Percentiles rank a stretch among this genome's conserved stretches.
Evolutionary conservation across 202 grass and related monocot species (phyloP).

Genomic region (Brachypodium distachyon): DNA sequence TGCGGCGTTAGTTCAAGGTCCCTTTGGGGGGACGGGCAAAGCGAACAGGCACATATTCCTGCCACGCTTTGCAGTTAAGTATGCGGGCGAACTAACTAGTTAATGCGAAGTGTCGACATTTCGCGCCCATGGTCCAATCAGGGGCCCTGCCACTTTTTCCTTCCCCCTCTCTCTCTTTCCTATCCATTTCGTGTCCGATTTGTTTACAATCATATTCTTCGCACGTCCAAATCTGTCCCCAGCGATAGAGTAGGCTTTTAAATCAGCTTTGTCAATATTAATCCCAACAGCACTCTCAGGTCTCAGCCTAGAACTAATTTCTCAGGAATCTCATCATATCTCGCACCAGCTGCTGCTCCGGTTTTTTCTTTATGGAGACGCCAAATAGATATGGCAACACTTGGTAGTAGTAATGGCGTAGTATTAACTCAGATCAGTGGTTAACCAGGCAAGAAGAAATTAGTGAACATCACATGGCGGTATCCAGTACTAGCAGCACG

Average conservation of each 20-base stretch:
- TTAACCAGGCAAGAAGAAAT: background rate
- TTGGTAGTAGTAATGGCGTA: background rate
- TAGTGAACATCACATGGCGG: background rate
- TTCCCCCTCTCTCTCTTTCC: background rate
- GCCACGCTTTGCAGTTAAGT: slow-evolving; percentile 30
- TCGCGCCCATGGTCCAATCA: background rate
- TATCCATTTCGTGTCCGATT: background rate
- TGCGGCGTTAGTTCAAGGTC: background rate
- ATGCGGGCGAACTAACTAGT: background rate
- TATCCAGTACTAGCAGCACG: background rate
- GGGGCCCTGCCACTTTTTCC: background rate
- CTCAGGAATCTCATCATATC: background rate
- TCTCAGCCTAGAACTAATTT: background rate
- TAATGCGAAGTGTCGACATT: slow-evolving; percentile 46
- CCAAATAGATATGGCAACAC: no score
- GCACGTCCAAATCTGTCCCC: slow-evolving; percentile 27
- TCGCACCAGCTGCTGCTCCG: slow-evolving; percentile 2
- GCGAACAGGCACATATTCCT: slow-evolving; percentile 31
- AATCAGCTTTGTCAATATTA: slow-evolving; percentile 11
- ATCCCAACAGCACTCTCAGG: background rate
- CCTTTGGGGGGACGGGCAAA: background rate
- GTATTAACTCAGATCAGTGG: background rate
- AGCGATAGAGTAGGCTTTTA: background rate
- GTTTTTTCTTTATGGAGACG: background rate
- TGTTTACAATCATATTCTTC: background rate